Evolutionary conservation across 768 basidiomycete genomes (phyloP).

Genomic region (Psilocybe sp.): DNA sequence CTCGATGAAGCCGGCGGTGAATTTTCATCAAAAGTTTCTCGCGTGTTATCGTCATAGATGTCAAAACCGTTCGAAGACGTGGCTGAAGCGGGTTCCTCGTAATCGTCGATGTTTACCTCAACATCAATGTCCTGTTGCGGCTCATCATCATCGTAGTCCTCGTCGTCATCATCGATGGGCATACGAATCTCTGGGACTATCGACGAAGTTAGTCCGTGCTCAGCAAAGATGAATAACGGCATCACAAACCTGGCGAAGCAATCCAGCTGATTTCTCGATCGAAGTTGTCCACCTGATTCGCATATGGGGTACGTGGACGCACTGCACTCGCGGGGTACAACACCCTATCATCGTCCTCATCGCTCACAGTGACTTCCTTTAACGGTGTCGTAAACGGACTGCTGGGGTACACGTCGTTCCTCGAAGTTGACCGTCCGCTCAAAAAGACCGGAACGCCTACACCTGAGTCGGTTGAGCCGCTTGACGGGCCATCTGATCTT

Average conservation of each 20-base stretch:
- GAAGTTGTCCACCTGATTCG: conserved; percentile 31
- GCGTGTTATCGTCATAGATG: conserved; percentile 18
- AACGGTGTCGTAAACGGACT: conserved; percentile 75
- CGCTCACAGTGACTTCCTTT: conserved; percentile 52
- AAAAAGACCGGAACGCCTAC: conserved; percentile 50
- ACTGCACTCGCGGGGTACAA: conserved; percentile 58
- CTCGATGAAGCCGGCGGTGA: conserved; percentile 56
- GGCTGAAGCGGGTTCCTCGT: conserved; percentile 51
- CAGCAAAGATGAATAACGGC: conserved; percentile 1
- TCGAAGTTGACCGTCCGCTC: conserved; percentile 44
- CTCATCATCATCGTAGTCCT: conserved; percentile 50
- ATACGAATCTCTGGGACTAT: conserved; percentile 63
- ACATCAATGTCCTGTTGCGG: conserved; percentile 33
- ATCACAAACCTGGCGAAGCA: conserved; percentile 61
- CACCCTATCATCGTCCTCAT: conserved; percentile 73
- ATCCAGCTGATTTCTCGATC: conserved; percentile 76
- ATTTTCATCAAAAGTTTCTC: conserved; percentile 45
- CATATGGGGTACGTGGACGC: conserved; percentile 45
- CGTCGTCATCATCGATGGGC: conserved; percentile 58
- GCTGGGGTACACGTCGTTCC: conserved; percentile 58
- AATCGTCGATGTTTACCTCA: conserved; percentile 36
- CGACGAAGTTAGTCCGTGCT: conserved; percentile 2
- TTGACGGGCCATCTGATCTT: conserved; percentile 45
- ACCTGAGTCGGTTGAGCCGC: conserved; percentile 38
- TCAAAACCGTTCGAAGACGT: conserved; percentile 44